Evolutionary conservation across 495 filamentous ascomycete genomes (phyloP), one percentile per base, ranked within the genome.

Genomic region (Tuber microsphaerosporum): DNA sequence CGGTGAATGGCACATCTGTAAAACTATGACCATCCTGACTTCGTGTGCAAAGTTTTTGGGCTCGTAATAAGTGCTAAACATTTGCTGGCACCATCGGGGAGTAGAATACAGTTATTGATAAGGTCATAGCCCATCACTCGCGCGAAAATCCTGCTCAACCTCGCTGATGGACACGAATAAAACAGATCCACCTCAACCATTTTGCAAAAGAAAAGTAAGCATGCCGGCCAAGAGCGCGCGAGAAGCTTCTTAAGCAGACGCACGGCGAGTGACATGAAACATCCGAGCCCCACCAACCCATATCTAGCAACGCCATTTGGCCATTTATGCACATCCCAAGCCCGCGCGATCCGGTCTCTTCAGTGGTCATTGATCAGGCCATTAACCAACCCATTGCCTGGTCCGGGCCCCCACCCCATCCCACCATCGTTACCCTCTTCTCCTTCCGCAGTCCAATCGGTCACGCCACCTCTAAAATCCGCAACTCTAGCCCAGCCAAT

Each of bases 391-490:
- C 26, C 56, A 34, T 65, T 34, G 1, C 26, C 56, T 34, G 56
- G 56, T 3, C 56, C 26, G 26, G 56, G 56, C 56, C 26, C 56
- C 56, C 56, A 65, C 56, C 76, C 77, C 77, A 79, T 79, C 7
- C 77, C 76, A 19, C 76, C 77, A 45, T 79, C 76, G 56, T 71
- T 61, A 14, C 44, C 69, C n/a, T 75, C 80, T 68, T 81, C 76
- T 37, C 74, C 80, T 51, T 73, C 75, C 72, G 89, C 81, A 45
- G 83, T 78, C 88, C 88, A 90, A 76, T 90, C 89, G 56, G 87
- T 87, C 7, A 90, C 89, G 39, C 88, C 87, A 75, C 89, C 89
- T 79, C 89, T 90, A 86, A 89, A 89, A 79, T 91, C 89, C 22
- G 89, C 89, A 80, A 90, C 88, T 46, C 87, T 84, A 73, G 88